These are phyloP conservation scores for Paulownia fortunei DNA, from an alignment of 257 asterid genomes.

Conservation along the genomic window DNA sequence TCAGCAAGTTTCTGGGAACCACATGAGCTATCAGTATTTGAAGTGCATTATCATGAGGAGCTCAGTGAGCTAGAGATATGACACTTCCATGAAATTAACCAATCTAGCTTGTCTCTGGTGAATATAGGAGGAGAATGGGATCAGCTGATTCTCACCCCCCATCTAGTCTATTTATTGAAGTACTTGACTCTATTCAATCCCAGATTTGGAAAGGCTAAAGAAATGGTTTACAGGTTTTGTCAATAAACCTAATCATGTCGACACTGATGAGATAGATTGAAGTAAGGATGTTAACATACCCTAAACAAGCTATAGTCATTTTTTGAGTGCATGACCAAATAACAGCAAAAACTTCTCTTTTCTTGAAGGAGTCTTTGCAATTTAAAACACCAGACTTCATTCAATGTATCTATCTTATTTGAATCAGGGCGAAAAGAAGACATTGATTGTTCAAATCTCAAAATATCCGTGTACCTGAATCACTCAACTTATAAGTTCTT, in stretches of 20 bases:
- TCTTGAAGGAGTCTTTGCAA: slow-evolving; percentile 20
- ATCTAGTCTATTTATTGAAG: background rate
- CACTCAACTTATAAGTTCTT: background rate
- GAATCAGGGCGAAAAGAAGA: slow-evolving; percentile 1
- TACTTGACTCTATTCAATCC: slow-evolving; percentile 16
- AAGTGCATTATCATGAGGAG: slow-evolving; percentile 1
- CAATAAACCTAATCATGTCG: slow-evolving; percentile 8
- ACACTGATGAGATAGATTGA: slow-evolving; percentile 2
- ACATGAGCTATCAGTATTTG: slow-evolving; percentile 12
- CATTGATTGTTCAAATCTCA: background rate
- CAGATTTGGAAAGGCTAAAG: background rate
- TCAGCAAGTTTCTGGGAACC: slow-evolving; percentile 21
- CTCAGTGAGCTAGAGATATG: slow-evolving; percentile 24
- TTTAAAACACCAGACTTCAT: background rate
- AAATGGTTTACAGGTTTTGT: background rate
- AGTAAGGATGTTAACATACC: background rate
- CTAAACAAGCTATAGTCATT: background rate
- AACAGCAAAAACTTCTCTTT: background rate
- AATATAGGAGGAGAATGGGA: background rate
- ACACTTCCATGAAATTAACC: slow-evolving; percentile 10
- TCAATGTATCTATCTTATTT: background rate
- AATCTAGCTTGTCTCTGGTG: slow-evolving; percentile 14
- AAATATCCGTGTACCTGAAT: background rate
- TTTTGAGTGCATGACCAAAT: background rate
- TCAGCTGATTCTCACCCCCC: slow-evolving; percentile 21